Conservation (phyloP, 2,329 filamentous ascomycete species). For the Geosmithia putterillii region DNA sequence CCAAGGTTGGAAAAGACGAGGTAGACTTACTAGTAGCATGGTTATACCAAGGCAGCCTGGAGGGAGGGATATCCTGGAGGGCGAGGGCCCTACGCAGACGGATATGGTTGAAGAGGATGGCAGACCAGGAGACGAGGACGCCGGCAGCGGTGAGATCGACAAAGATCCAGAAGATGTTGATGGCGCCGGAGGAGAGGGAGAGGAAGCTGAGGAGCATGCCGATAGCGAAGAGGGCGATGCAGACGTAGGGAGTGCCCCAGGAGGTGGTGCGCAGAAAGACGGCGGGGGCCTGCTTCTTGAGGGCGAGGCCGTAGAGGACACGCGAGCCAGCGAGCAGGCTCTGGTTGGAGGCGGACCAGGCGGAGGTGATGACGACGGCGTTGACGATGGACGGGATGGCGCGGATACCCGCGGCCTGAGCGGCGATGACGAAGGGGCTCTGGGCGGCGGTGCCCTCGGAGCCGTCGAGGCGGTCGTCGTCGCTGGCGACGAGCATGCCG, state of each 20-base stretch:
- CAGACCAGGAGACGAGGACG: constrained; percentile 51
- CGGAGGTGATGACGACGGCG: constrained; percentile 61
- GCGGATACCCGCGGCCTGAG: constrained; percentile 51
- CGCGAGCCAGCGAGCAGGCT: constrained; percentile 47
- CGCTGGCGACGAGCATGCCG: constrained; percentile 50
- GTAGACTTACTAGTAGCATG: constrained; percentile 42
- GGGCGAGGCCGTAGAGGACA: constrained; percentile 45
- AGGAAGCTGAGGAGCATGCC: constrained; percentile 49
- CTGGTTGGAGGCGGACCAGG: constrained; percentile 58
- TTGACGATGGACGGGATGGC: constrained; percentile 64
- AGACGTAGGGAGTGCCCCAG: constrained; percentile 49
- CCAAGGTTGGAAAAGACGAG: neutral
- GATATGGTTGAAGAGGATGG: constrained; percentile 47
- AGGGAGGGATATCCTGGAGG: constrained; percentile 36
- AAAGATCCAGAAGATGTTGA: constrained; percentile 56
- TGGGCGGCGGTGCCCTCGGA: constrained; percentile 33
- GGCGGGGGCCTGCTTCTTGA: constrained; percentile 44
- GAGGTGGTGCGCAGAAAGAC: constrained; percentile 47
- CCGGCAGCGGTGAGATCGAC: constrained; percentile 49
- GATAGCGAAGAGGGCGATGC: constrained; percentile 36
- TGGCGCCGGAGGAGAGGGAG: constrained; percentile 40
- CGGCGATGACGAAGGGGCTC: constrained; percentile 60
- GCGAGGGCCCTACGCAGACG: constrained; percentile 41
- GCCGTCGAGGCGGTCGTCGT: constrained; percentile 38
- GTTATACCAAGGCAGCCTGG: constrained; percentile 49